Evolutionary conservation across 371 early-diverging fungal species (phyloP).

Genomic region (Nematocida displodere): DNA sequence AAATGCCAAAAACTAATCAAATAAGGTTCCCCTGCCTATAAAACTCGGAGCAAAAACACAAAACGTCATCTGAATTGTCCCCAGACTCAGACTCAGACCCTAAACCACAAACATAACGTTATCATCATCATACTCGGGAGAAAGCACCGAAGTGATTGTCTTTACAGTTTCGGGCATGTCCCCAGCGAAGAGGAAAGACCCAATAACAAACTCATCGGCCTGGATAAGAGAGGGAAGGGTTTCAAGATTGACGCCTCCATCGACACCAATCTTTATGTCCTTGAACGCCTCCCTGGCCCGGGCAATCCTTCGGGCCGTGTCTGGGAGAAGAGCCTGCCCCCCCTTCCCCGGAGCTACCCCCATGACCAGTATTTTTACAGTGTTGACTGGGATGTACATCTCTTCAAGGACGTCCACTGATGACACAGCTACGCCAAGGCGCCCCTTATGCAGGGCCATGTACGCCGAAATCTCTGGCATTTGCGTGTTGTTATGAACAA

Average conservation of each 20-base stretch:
- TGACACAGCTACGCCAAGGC: slow-evolving; percentile 83
- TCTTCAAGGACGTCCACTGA: slow-evolving; percentile 73
- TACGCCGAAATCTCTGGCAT: slow-evolving; percentile 3
- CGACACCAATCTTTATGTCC: slow-evolving; percentile 77
- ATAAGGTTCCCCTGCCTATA: too few relatives aligned
- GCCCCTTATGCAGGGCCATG: neutral
- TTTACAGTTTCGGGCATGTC: too few relatives aligned
- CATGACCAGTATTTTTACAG: slow-evolving; percentile 88
- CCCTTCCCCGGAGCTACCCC: slow-evolving; percentile 70
- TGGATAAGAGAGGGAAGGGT: slow-evolving; percentile 77
- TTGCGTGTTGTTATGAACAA: slow-evolving; percentile 27
- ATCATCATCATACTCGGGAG: too few relatives aligned
- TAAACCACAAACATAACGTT: too few relatives aligned
- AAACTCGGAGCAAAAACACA: too few relatives aligned
- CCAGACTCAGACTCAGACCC: too few relatives aligned
- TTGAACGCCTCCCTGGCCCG: neutral
- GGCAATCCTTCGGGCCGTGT: slow-evolving; percentile 30
- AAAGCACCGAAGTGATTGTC: too few relatives aligned
- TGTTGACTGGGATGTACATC: neutral
- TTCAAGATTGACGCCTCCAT: slow-evolving; percentile 81
- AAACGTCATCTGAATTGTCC: too few relatives aligned
- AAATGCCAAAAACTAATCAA: too few relatives aligned
- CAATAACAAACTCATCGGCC: slow-evolving; percentile 95
- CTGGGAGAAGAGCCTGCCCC: slow-evolving; percentile 55
- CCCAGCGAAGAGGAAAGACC: slow-evolving; percentile 85